phyloP scores from a whole-genome alignment of 495 filamentous ascomycete species.

The Penicillium ochrochloron region DNA sequence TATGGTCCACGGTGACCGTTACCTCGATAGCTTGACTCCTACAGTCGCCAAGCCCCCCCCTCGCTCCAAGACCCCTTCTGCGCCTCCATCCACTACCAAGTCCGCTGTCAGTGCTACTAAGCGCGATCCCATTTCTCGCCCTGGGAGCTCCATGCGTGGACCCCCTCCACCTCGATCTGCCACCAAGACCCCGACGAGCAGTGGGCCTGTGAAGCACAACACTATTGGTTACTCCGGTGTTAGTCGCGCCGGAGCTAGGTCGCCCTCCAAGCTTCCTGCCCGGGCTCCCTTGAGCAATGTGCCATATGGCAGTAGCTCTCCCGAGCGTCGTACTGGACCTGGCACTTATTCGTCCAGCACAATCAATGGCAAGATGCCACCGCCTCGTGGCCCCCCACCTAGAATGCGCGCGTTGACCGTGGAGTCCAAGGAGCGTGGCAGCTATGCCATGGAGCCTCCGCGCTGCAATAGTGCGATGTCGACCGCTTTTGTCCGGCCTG shows the following conservation, averaged over 20 bases:
- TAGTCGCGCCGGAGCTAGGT: conserved; percentile 48
- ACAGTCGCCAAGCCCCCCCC: conserved; percentile 65
- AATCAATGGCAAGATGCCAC: conserved; percentile 61
- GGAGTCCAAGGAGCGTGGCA: conserved; percentile 65
- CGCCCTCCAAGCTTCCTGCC: conserved; percentile 81
- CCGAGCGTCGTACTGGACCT: conserved; percentile 66
- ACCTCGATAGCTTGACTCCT: conserved; percentile 75
- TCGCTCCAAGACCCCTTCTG: conserved; percentile 80
- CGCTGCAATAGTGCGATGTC: conserved; percentile 69
- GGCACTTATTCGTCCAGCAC: conserved; percentile 56
- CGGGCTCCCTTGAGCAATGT: conserved; percentile 80
- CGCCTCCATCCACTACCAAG: conserved; percentile 47
- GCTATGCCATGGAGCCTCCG: conserved; percentile 61
- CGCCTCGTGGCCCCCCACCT: conserved; percentile 75
- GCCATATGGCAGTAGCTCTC: conserved; percentile 80
- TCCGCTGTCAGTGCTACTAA: conserved; percentile 25
- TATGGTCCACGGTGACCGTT: conserved; percentile 87
- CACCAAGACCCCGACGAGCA: conserved; percentile 71
- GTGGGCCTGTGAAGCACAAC: conserved; percentile 57
- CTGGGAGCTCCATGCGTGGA: conserved; percentile 54
- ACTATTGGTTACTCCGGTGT: conserved; percentile 54
- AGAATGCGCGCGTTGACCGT: conserved; percentile 84
- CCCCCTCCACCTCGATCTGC: conserved; percentile 59
- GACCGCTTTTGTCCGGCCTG: conserved; percentile 70
- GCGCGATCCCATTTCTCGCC: conserved; percentile 40